Evolutionary conservation across 805 yeast genomes (phyloP).

Genomic region (Schwanniomyces polymorphus): DNA sequence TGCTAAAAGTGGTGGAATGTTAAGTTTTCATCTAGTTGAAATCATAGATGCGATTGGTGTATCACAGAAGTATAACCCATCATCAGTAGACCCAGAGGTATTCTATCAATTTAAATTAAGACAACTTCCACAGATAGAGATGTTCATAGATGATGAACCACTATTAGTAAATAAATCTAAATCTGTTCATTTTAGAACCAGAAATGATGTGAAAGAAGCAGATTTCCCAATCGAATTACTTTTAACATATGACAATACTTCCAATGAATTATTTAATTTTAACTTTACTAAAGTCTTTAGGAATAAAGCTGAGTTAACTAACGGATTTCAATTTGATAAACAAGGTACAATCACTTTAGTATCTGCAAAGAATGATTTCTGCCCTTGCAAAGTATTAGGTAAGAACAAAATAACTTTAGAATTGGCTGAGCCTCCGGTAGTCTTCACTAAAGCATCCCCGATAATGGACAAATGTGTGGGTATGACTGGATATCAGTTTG

Average conservation of each 20-base stretch:
- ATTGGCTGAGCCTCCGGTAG: constrained; percentile 40
- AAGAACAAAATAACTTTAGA: background rate
- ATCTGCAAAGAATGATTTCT: constrained; percentile 56
- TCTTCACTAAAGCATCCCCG: constrained; percentile 50
- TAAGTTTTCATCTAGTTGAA: constrained; percentile 35
- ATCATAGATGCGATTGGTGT: constrained; percentile 36
- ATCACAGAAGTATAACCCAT: constrained; percentile 32
- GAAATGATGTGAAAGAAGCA: constrained; percentile 8
- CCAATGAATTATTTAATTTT: constrained; percentile 17
- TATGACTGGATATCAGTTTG: constrained; percentile 72
- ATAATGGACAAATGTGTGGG: constrained; percentile 90
- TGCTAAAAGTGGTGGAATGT: constrained; percentile 16
- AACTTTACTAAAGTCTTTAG: constrained; percentile 25
- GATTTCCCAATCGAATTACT: constrained; percentile 52
- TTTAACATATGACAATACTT: constrained; percentile 25
- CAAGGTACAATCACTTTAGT: constrained; percentile 70
- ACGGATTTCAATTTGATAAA: constrained; percentile 38
- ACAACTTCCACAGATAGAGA: constrained; percentile 20
- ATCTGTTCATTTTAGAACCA: constrained; percentile 11
- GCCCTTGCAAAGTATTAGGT: constrained; percentile 64
- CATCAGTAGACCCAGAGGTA: constrained; percentile 36
- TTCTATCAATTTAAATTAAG: constrained; percentile 27
- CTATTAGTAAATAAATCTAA: constrained; percentile 22
- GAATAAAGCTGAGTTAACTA: constrained; percentile 20
- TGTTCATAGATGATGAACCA: constrained; percentile 21